Evolutionary conservation across 2,329 filamentous ascomycete genomes (phyloP), one percentile per base, ranked within the genome.

Genomic region (Eutypa lata): DNA sequence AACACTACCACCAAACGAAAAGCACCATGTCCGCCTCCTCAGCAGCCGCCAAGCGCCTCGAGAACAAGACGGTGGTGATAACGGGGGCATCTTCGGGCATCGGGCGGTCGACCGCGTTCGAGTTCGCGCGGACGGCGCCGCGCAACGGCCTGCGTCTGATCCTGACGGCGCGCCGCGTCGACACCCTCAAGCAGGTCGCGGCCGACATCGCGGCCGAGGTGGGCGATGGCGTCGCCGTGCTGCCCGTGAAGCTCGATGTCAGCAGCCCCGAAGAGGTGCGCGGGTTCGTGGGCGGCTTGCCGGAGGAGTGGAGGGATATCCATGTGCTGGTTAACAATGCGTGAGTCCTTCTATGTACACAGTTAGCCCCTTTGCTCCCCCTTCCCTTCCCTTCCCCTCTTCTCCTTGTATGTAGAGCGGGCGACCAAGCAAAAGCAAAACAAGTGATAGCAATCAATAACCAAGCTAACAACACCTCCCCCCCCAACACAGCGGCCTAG

Each of bases 311-410:
- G 76, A 84, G 82, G 69, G 84, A 91, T 24, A 88, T 97, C 59
- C 84, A 97, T 69, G 81, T 97, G 2, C 75, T 99, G 54, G 90
- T 99, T 24, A 99, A 99, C 76, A 97, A 97, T 78, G 93, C 93
- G 90, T 95, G 72, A 70, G 88, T 78, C 19, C 40, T 35, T 33
- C 13, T 52, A 7, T n/a, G n/a, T n/a, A n/a, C n/a, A n/a, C n/a
- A n/a, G n/a, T n/a, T n/a, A n/a, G n/a, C n/a, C n/a, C n/a, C n/a
- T 49, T 43, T 21, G 7, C 47, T 18, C 47, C 22, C 50, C 33
- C 21, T 33, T 45, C 35, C 8, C 28, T n/a, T 7, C 6, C 43
- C 21, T 16, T 16, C 16, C 18, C 18, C 13, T 16, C 14, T 22
- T 16, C 37, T 24, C 19, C 37, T 38, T 45, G 28, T 38, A 16